Conservation (phyloP, 495 filamentous ascomycete genomes). For the Gamarada debralockiae region DNA sequence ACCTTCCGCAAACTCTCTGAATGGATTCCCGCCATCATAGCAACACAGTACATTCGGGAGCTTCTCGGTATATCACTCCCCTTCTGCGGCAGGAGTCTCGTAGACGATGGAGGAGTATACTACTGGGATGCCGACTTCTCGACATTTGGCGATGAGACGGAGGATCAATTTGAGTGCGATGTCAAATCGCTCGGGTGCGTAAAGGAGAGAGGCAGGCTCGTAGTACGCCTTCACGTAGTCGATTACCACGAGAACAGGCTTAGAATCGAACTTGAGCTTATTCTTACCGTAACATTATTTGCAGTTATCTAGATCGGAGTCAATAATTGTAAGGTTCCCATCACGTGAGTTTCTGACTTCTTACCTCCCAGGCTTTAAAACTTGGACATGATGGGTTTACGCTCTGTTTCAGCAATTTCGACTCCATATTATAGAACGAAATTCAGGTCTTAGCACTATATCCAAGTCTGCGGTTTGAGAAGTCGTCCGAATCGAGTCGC, state of each 20-base stretch:
- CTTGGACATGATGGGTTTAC: too few relatives aligned
- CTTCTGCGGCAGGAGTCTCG: slow-evolving; percentile 3
- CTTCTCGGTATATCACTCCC: slow-evolving; percentile 9
- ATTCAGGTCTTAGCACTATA: too few relatives aligned
- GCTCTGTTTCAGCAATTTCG: too few relatives aligned
- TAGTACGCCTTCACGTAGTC: slow-evolving; percentile 7
- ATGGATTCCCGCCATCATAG: slow-evolving; percentile 9
- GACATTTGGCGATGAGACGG: slow-evolving; percentile 4
- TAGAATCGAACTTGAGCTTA: slow-evolving; percentile 2
- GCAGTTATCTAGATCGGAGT: slow-evolving; percentile 3
- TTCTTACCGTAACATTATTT: slow-evolving; percentile 7
- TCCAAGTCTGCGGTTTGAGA: too few relatives aligned
- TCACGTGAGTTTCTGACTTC: too few relatives aligned
- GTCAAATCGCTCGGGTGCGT: slow-evolving; percentile 10
- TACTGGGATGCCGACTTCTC: not conserved
- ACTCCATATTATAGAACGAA: too few relatives aligned
- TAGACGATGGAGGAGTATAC: slow-evolving; percentile 6
- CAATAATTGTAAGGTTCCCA: too few relatives aligned
- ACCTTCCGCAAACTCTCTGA: slow-evolving; percentile 8
- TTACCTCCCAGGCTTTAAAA: too few relatives aligned
- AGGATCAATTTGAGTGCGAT: slow-evolving; percentile 5
- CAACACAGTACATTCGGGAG: slow-evolving; percentile 5
- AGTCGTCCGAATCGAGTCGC: too few relatives aligned
- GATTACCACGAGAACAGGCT: slow-evolving; percentile 8
- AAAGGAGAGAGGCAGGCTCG: slow-evolving; percentile 5